Percentiles rank a stretch among this genome's conserved stretches.
Evolutionary conservation across 345 rosid genomes (phyloP).

Genomic region (Rhodomyrtus tomentosa): DNA sequence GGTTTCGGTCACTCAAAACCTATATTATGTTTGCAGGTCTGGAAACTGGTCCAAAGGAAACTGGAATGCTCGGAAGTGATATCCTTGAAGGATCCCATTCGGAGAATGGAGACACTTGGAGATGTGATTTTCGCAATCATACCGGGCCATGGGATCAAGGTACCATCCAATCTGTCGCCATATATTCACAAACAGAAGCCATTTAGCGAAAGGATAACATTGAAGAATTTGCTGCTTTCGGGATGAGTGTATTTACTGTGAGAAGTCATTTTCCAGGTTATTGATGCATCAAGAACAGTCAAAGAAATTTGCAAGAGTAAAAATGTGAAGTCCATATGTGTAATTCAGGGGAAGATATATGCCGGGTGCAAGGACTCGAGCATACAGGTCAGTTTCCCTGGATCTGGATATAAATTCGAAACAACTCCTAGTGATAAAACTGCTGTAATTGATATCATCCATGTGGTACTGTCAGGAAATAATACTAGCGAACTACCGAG

Average conservation of each 20-base stretch:
- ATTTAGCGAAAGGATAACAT: background rate
- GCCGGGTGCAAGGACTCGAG: conserved; percentile 78
- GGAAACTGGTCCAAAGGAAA: conserved; percentile 60
- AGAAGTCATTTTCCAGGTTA: conserved; percentile 25
- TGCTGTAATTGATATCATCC: background rate
- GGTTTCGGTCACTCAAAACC: background rate
- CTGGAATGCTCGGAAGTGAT: conserved; percentile 64
- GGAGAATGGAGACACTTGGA: conserved; percentile 42
- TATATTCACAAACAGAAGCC: background rate
- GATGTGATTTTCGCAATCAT: conserved; percentile 38
- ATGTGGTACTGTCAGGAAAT: conserved; percentile 41
- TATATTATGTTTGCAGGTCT: conserved; percentile 31
- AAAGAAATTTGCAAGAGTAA: conserved; percentile 47
- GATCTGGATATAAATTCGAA: background rate
- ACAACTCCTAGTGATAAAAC: background rate
- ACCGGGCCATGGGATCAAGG: conserved; percentile 56
- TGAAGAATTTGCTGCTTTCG: background rate
- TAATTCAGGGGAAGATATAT: conserved; percentile 60
- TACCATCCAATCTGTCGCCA: background rate
- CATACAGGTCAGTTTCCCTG: conserved; percentile 47
- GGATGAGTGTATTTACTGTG: background rate
- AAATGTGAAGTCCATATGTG: conserved; percentile 49
- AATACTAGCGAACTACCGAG: conserved; percentile 28
- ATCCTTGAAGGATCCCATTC: conserved; percentile 47
- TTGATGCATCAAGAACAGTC: conserved; percentile 51